These are phyloP conservation scores for Thecaphora frezii DNA, from an alignment of 1,284 basidiomycete species.

Conservation along the genomic window DNA sequence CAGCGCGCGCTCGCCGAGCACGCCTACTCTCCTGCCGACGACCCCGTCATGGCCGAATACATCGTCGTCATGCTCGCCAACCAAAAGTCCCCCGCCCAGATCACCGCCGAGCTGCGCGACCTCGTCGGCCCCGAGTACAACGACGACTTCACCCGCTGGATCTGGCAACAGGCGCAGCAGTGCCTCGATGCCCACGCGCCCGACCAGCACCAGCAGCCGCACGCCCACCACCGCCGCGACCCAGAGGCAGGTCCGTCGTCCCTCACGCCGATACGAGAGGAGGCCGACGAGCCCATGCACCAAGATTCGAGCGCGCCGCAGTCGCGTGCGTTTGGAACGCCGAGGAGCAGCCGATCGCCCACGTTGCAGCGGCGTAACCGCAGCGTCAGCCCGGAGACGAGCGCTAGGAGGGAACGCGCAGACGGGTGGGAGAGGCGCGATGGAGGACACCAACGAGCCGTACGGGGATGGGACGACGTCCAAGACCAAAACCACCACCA, in stretches of 20 bases:
- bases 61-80: constrained; percentile 59
- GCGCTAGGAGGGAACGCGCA: too few species aligned
- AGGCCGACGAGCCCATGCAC: too few species aligned
- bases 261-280: not conserved
- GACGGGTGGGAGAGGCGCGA: too few species aligned
- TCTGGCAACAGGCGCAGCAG: constrained; percentile 40
- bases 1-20: constrained; percentile 41
- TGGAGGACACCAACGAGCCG: too few species aligned
- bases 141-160: constrained; percentile 35
- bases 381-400: too few species aligned
- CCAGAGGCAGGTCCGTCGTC: constrained; percentile 12
- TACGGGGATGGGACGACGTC: too few species aligned
- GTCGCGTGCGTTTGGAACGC: too few species aligned
- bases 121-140: constrained; percentile 52
- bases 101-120: constrained; percentile 51
- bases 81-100: constrained; percentile 47
- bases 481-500: too few species aligned
- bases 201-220: not conserved
- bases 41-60: constrained; percentile 56
- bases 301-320: too few species aligned
- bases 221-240: not conserved
- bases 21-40: constrained; percentile 39
- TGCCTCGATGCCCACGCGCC: constrained; percentile 6
- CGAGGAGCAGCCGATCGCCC: too few species aligned
- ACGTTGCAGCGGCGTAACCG: too few species aligned